phyloP scores from a whole-genome alignment of 2,329 filamentous ascomycete genomes.

The Arthrinium puccinioides region DNA sequence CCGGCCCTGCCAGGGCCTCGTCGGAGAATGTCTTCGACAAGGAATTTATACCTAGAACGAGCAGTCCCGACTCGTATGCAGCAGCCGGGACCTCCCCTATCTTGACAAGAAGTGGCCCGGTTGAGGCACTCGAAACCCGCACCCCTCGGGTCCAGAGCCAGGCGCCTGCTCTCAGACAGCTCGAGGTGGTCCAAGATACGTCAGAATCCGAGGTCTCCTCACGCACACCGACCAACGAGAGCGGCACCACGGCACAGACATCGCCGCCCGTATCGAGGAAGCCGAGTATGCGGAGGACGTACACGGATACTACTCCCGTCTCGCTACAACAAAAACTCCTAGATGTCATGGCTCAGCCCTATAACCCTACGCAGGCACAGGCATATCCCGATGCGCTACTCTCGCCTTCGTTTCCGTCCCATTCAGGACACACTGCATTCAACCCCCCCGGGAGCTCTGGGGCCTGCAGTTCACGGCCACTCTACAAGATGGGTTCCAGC shows the following conservation, averaged over 20 bases:
- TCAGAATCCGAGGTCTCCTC: slow-evolving; percentile 42
- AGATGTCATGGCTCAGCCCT: slow-evolving; percentile 80
- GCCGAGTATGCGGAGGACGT: slow-evolving; percentile 72
- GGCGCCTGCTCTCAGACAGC: slow-evolving; percentile 5
- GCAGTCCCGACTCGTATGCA: slow-evolving; percentile 40
- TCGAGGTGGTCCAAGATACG: slow-evolving; percentile 12
- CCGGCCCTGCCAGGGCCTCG: slow-evolving; percentile 67
- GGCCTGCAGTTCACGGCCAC: slow-evolving; percentile 70
- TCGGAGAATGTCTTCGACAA: slow-evolving; percentile 79
- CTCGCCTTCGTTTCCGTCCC: slow-evolving; percentile 37
- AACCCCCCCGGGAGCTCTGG: slow-evolving; percentile 40
- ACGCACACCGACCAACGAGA: slow-evolving; percentile 49
- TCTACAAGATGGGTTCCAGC: slow-evolving; percentile 85
- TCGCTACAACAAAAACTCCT: slow-evolving; percentile 76
- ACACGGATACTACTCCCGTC: slow-evolving; percentile 72
- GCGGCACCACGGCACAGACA: slow-evolving; percentile 40
- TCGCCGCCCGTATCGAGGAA: slow-evolving; percentile 52
- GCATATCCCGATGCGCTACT: slow-evolving; percentile 25
- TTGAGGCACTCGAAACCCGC: slow-evolving; percentile 1
- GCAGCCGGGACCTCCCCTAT: slow-evolving; percentile 27
- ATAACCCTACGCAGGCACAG: slow-evolving; percentile 43
- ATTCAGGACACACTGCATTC: slow-evolving; percentile 29
- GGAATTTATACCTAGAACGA: slow-evolving; percentile 57
- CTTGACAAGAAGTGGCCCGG: slow-evolving; percentile 12
- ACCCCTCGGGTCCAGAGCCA: neutral